Percentiles rank a stretch among this genome's conserved stretches.
These are phyloP conservation scores for Cladophialophora carrionii DNA, from an alignment of 2,329 filamentous ascomycete species.

Conservation along the genomic window DNA sequence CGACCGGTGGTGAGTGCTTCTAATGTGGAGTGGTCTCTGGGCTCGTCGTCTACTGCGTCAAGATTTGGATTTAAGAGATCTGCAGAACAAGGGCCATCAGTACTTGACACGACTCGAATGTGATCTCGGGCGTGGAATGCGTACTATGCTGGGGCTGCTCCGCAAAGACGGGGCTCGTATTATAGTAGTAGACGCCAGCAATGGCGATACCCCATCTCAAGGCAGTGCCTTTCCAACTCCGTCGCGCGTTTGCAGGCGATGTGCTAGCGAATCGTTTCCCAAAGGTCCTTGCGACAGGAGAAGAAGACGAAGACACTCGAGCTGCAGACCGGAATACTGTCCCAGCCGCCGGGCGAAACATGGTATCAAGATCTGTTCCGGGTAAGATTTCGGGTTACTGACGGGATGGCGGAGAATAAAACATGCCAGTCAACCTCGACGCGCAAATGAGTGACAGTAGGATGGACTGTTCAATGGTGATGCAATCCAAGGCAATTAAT, in stretches of 20 bases:
- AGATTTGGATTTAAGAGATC: conserved; percentile 39
- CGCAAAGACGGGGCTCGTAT: conserved; percentile 83
- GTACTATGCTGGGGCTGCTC: conserved; percentile 73
- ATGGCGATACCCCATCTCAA: conserved; percentile 75
- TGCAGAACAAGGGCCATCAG: conserved; percentile 16
- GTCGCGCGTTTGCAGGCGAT: conserved; percentile 63
- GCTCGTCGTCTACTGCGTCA: conserved; percentile 28
- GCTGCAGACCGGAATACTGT: conserved; percentile 45
- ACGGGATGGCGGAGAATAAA: background rate
- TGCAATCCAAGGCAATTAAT: conserved; percentile 20
- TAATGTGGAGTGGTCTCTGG: conserved; percentile 29
- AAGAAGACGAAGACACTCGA: conserved; percentile 24
- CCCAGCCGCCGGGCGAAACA: conserved; percentile 59
- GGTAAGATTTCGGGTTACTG: background rate
- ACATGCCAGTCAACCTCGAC: conserved; percentile 18
- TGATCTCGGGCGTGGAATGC: conserved; percentile 42
- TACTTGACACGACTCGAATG: background rate
- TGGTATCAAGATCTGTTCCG: conserved; percentile 38
- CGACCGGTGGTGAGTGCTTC: conserved; percentile 35
- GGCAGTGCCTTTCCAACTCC: conserved; percentile 79
- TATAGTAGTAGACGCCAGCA: conserved; percentile 88
- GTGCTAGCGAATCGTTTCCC: conserved; percentile 59
- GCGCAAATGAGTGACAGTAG: conserved; percentile 9
- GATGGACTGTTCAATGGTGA: conserved; percentile 9
- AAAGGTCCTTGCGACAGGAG: conserved; percentile 23